Conservation (phyloP, 2,329 filamentous ascomycete species). For the Fusarium denticulatum region DNA sequence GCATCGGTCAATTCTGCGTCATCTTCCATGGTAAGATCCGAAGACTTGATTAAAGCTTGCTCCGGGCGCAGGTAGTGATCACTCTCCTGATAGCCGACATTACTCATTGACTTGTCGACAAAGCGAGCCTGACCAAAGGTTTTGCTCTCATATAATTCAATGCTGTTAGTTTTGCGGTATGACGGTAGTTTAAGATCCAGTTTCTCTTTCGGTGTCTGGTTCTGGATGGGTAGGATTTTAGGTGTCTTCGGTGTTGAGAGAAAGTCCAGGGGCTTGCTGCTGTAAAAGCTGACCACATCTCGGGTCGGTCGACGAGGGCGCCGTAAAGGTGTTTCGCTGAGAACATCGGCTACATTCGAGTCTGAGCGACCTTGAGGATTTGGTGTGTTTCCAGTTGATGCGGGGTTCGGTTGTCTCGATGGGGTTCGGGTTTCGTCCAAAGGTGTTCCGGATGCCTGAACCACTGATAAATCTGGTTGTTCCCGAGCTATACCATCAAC, state of each 20-base stretch:
- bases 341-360: constrained; percentile 46
- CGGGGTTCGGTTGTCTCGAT: constrained; percentile 56
- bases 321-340: constrained; percentile 48
- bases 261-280: constrained; percentile 57
- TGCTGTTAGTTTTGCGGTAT: constrained; percentile 81
- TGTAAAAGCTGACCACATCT: constrained; percentile 64
- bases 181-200: constrained; percentile 81
- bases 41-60: constrained; percentile 73
- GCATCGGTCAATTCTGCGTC: constrained; percentile 60
- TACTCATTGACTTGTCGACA: constrained; percentile 95
- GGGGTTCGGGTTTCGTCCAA: constrained; percentile 58
- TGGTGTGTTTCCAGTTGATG: constrained; percentile 56
- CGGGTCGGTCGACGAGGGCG: constrained; percentile 58
- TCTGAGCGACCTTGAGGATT: constrained; percentile 49
- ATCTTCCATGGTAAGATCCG: constrained; percentile 68
- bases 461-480: constrained; percentile 51
- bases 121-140: constrained; percentile 87
- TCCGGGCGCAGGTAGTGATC: constrained; percentile 87
- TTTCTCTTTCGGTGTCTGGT: constrained; percentile 82
- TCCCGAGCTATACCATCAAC: constrained; percentile 75
- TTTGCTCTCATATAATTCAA: constrained; percentile 84
- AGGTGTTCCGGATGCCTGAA: constrained; percentile 43
- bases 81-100: constrained; percentile 94
- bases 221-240: constrained; percentile 78
- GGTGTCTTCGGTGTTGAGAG: constrained; percentile 63